phyloP scores from a whole-genome alignment of 129 eudicot genomes.

The Oenanthe sinensis region DNA sequence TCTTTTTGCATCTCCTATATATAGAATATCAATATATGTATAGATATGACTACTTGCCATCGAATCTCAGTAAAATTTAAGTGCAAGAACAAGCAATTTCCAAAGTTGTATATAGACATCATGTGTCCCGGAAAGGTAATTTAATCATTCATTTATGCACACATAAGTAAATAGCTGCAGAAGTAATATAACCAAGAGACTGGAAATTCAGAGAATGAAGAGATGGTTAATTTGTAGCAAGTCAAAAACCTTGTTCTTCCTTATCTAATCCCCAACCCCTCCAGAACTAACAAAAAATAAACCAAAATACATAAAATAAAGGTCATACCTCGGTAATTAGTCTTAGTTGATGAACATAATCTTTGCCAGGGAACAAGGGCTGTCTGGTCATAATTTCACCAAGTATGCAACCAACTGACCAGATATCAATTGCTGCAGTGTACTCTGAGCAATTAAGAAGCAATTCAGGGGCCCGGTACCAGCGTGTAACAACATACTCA shows the following conservation, averaged over 20 bases:
- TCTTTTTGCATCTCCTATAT: background rate
- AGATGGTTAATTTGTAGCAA: background rate
- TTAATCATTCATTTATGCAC: background rate
- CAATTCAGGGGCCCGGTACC: slow-evolving; percentile 68
- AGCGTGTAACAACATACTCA: slow-evolving; percentile 61
- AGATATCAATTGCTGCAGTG: slow-evolving; percentile 63
- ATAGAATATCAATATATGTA: background rate
- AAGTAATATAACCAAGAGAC: background rate
- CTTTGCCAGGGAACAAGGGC: slow-evolving; percentile 62
- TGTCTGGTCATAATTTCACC: slow-evolving; percentile 61
- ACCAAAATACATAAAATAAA: background rate
- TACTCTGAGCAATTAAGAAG: slow-evolving; percentile 62
- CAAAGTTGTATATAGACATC: background rate
- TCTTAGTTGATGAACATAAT: slow-evolving; percentile 60
- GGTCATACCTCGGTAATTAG: slow-evolving; percentile 51
- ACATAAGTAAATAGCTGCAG: background rate
- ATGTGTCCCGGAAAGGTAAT: background rate
- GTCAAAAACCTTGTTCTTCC: background rate
- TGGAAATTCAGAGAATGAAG: background rate
- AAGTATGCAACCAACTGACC: slow-evolving; percentile 68
- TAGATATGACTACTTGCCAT: background rate
- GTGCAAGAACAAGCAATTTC: background rate
- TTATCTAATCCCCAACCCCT: background rate
- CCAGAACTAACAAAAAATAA: no score
- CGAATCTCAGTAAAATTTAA: background rate